phyloP scores from a whole-genome alignment of 1,284 basidiomycete genomes.

The Leccinum subrobustum region DNA sequence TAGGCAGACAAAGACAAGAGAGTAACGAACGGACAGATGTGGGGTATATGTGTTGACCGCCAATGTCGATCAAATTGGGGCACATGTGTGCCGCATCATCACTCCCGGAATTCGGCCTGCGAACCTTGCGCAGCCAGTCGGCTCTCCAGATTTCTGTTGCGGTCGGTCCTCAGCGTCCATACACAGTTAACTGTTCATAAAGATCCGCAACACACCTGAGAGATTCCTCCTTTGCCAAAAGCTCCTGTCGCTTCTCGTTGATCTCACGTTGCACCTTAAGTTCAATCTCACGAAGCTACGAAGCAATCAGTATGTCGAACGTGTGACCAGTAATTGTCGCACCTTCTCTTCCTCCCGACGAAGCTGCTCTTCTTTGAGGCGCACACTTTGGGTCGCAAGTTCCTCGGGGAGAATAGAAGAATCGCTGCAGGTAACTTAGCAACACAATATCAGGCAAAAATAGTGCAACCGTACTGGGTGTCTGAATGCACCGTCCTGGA shows the following conservation, averaged over 20 bases:
- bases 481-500: slow-evolving; percentile 90
- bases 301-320: slow-evolving; percentile 14
- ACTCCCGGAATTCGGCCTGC: slow-evolving; percentile 61
- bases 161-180: slow-evolving; percentile 11
- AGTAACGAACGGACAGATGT: slow-evolving; percentile 34
- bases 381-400: slow-evolving; percentile 93
- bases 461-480: slow-evolving; percentile 56
- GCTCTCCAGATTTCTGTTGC: slow-evolving; percentile 79
- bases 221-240: slow-evolving; percentile 91
- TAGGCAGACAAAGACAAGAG: slow-evolving; percentile 30
- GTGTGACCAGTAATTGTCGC: slow-evolving; percentile 7
- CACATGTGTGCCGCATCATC: slow-evolving; percentile 21
- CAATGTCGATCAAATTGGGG: slow-evolving; percentile 23
- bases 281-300: slow-evolving; percentile 93
- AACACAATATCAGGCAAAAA: slow-evolving; percentile 3
- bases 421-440: slow-evolving; percentile 49
- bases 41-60: slow-evolving; percentile 35
- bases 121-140: slow-evolving; percentile 85
- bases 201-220: slow-evolving; percentile 53
- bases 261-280: slow-evolving; percentile 98
- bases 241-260: slow-evolving; percentile 96
- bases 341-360: slow-evolving; percentile 96
- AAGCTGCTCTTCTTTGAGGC: slow-evolving; percentile 98
- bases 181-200: background rate
- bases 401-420: slow-evolving; percentile 93